Percentiles rank a stretch among this genome's conserved stretches.
These are phyloP conservation scores for Neckera pumila DNA, from an alignment of 225 moss, liverwort and hornwort genomes.

Conservation along the genomic window DNA sequence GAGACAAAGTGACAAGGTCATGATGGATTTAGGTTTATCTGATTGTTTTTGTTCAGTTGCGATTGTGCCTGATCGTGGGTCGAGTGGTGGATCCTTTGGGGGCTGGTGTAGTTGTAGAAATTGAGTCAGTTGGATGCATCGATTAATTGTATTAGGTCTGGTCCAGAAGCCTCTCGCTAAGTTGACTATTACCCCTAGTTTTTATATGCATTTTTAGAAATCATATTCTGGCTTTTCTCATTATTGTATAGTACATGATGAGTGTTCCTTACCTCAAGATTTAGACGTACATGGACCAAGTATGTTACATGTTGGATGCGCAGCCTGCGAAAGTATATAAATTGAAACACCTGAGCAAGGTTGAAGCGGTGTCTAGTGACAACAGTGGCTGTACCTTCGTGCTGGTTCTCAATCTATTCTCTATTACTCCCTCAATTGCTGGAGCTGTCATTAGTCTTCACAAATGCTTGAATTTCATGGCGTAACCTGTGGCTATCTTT, in stretches of 20 bases:
- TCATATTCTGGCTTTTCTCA: background rate
- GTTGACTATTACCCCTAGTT: background rate
- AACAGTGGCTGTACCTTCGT: constrained; percentile 94
- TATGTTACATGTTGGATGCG: constrained; percentile 5
- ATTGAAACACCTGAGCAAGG: constrained; percentile 87
- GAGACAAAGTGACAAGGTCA: background rate
- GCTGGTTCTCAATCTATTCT: constrained; percentile 44
- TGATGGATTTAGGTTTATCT: background rate
- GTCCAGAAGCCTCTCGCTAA: background rate
- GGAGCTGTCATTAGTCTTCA: background rate
- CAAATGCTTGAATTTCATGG: background rate
- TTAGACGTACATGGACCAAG: background rate
- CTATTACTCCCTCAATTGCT: background rate
- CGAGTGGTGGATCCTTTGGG: background rate
- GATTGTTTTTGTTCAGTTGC: background rate
- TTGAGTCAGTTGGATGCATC: background rate
- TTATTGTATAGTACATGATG: background rate
- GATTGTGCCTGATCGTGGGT: background rate
- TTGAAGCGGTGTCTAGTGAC: constrained; percentile 91
- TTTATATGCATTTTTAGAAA: background rate
- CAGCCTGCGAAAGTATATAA: constrained; percentile 97
- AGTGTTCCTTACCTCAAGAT: background rate
- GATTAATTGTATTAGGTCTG: background rate
- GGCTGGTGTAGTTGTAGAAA: background rate
- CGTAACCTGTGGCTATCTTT: background rate